Percentiles rank a stretch among this genome's conserved stretches.
Evolutionary conservation across 2,329 filamentous ascomycete genomes (phyloP).

Genomic region (Magnaporthiopsis poae): DNA sequence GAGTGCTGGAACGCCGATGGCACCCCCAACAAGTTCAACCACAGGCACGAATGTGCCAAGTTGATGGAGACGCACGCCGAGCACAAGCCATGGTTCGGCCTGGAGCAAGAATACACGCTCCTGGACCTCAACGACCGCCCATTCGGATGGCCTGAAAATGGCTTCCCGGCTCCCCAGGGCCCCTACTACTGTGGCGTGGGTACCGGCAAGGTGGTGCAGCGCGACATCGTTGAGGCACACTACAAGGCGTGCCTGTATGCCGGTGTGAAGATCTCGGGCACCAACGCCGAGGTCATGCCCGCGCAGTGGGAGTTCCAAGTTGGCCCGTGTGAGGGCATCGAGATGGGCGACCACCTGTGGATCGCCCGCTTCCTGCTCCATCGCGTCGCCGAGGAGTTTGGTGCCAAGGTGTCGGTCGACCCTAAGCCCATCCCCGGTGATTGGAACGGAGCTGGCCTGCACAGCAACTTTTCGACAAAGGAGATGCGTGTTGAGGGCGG

Average conservation of each 20-base stretch:
- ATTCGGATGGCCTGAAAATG: constrained; percentile 81
- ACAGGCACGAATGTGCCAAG: constrained; percentile 80
- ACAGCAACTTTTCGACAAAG: constrained; percentile 83
- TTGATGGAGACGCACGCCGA: constrained; percentile 79
- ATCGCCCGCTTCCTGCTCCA: constrained; percentile 79
- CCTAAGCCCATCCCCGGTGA: constrained; percentile 90
- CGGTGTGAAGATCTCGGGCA: constrained; percentile 87
- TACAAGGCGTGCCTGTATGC: constrained; percentile 66
- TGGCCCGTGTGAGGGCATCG: constrained; percentile 74
- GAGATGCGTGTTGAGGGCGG: constrained; percentile 84
- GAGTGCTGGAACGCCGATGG: constrained; percentile 94
- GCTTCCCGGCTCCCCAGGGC: constrained; percentile 84
- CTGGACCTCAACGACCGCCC: constrained; percentile 79
- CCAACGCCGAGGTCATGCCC: constrained; percentile 93
- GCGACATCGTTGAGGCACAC: constrained; percentile 92
- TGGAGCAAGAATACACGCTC: constrained; percentile 97
- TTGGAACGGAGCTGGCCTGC: constrained; percentile 77
- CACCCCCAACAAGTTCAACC: constrained; percentile 97
- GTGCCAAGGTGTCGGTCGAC: constrained; percentile 85
- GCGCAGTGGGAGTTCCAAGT: constrained; percentile 69
- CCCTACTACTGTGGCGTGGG: constrained; percentile 98
- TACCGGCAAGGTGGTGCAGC: constrained; percentile 91
- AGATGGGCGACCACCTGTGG: constrained; percentile 95
- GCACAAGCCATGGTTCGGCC: constrained; percentile 90
- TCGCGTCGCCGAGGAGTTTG: constrained; percentile 82